These are phyloP conservation scores for Ogataea paraovalis DNA, from an alignment of 805 yeast genomes.

Conservation along the genomic window DNA sequence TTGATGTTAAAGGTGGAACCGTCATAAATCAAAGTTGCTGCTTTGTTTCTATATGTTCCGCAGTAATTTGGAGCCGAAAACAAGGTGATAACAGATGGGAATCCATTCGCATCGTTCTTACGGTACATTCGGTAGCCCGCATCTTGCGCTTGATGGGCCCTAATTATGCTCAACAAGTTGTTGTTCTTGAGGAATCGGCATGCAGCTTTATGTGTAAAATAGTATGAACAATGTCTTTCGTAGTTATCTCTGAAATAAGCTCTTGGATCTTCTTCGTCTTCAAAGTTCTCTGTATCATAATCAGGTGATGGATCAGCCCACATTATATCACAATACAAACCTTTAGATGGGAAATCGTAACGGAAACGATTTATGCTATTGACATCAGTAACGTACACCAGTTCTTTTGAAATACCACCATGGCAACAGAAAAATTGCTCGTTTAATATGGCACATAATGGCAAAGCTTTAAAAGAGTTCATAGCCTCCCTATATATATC, in stretches of 20 bases:
- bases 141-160: constrained; percentile 98
- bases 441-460: constrained; percentile 89
- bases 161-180: constrained; percentile 71
- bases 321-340: constrained; percentile 86
- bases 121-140: constrained; percentile 93
- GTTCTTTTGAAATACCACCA: constrained; percentile 90
- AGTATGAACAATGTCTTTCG: constrained; percentile 86
- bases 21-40: constrained; percentile 88
- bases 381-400: constrained; percentile 65
- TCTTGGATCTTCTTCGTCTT: constrained; percentile 31
- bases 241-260: constrained; percentile 60
- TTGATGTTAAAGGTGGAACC: constrained; percentile 90
- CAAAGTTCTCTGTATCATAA: constrained; percentile 49
- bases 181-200: constrained; percentile 75
- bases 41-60: constrained; percentile 89
- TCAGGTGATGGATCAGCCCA: constrained; percentile 96
- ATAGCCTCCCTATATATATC: constrained; percentile 68
- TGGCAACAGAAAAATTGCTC: constrained; percentile 93
- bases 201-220: constrained; percentile 77
- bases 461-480: constrained; percentile 77
- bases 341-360: constrained; percentile 83
- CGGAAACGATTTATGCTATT: constrained; percentile 68
- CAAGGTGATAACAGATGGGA: constrained; percentile 84
- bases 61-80: constrained; percentile 95
- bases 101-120: constrained; percentile 74